Percentiles rank a stretch among this genome's conserved stretches.
Evolutionary conservation across 2,329 filamentous ascomycete species (phyloP).

Genomic region (Phoma sp.): DNA sequence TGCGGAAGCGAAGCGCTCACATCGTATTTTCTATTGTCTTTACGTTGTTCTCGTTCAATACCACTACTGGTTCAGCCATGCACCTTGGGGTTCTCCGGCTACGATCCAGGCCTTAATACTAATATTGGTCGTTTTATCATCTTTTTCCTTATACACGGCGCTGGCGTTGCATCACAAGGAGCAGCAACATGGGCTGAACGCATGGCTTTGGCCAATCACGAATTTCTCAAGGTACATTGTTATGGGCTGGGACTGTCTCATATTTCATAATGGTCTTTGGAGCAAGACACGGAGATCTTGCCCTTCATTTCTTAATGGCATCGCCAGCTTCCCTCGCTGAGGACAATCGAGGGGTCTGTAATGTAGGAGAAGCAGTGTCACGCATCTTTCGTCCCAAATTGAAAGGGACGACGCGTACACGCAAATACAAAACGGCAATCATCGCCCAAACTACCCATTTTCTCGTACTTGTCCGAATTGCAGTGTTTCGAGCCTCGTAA

Average conservation of each 20-base stretch:
- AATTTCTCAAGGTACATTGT: constrained; percentile 18
- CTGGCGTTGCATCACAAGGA: constrained; percentile 14
- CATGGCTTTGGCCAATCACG: constrained; percentile 15
- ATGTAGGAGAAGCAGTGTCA: constrained; percentile 12
- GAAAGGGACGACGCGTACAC: constrained; percentile 11
- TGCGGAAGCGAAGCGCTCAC: background rate
- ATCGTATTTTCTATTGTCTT: background rate
- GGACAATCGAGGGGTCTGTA: background rate
- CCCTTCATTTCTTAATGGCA: constrained; percentile 11
- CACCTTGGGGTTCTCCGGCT: background rate
- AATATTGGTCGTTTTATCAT: constrained; percentile 9
- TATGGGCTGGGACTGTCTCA: constrained; percentile 18
- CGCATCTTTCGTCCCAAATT: constrained; percentile 4
- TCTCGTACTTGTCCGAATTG: background rate
- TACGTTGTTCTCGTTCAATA: constrained; percentile 1
- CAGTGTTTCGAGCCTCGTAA: background rate
- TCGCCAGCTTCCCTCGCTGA: constrained; percentile 7
- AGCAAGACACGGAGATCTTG: constrained; percentile 8
- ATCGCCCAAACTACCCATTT: constrained; percentile 2
- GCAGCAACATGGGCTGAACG: constrained; percentile 9
- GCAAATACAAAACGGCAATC: constrained; percentile 13
- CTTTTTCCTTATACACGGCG: constrained; percentile 7
- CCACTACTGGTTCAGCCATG: background rate
- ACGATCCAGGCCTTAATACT: constrained; percentile 8
- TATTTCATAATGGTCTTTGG: constrained; percentile 15